Evolutionary conservation across 2,329 filamentous ascomycete species (phyloP).

Genomic region (Fusarium sp.): DNA sequence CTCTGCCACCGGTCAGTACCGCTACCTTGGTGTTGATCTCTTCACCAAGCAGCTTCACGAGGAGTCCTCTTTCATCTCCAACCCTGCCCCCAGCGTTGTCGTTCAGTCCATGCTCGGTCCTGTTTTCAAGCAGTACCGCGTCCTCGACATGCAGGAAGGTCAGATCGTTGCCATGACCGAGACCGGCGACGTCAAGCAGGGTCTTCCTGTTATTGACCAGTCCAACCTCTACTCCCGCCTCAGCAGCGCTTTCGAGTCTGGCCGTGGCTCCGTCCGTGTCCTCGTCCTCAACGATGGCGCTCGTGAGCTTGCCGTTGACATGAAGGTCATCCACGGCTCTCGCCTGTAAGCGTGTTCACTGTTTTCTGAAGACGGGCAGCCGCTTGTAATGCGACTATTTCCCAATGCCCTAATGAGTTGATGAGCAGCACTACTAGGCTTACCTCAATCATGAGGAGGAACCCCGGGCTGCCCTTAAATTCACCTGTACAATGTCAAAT

Average conservation of each 20-base stretch:
- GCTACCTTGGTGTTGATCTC: conserved; percentile 99
- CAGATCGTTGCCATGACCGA: conserved; percentile 97
- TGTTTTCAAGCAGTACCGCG: conserved; percentile 99
- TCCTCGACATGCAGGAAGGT: conserved; percentile 93
- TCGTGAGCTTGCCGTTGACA: conserved; percentile 96
- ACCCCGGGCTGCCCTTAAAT: conserved; percentile 22
- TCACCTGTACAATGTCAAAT: conserved; percentile 42
- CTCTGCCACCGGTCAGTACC: conserved; percentile 97
- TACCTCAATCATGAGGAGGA: conserved; percentile 28
- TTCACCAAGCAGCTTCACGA: conserved; percentile 99
- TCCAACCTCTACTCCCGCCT: conserved; percentile 88
- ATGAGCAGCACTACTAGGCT: conserved; percentile 31
- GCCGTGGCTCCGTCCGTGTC: conserved; percentile 92
- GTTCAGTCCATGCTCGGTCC: conserved; percentile 99
- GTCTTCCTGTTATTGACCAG: conserved; percentile 93
- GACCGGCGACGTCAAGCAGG: conserved; percentile 98
- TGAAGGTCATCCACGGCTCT: conserved; percentile 94
- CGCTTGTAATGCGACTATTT: conserved; percentile 43
- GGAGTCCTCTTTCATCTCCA: conserved; percentile 97
- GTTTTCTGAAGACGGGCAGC: conserved; percentile 36
- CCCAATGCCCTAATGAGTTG: conserved; percentile 33
- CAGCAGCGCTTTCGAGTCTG: conserved; percentile 85
- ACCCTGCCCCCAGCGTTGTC: conserved; percentile 94
- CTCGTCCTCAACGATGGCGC: conserved; percentile 95
- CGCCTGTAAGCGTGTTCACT: conserved; percentile 64